Percentiles rank a stretch among this genome's conserved stretches.
These are phyloP conservation scores for Schwanniomyces occidentalis DNA, from an alignment of 805 yeast genomes.

Conservation along the genomic window DNA sequence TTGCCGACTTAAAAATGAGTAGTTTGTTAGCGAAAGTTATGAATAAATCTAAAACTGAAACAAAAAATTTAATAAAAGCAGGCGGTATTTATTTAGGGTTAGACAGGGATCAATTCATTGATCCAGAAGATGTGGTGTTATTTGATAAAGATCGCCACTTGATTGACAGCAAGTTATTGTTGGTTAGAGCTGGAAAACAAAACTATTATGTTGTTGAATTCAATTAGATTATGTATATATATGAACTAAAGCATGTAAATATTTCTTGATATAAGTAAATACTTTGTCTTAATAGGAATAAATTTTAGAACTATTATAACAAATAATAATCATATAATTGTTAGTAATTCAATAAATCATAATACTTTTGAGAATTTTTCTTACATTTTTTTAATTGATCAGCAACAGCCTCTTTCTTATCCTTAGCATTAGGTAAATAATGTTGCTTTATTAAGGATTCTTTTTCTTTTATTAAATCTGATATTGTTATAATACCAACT, in stretches of 20 bases:
- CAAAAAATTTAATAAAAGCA: constrained; percentile 57
- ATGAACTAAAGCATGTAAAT: constrained; percentile 4
- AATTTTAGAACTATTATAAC: neutral
- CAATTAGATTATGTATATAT: constrained; percentile 1
- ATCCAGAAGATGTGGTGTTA: constrained; percentile 50
- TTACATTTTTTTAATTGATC: constrained; percentile 8
- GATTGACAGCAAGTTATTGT: constrained; percentile 58
- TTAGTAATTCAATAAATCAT: constrained; percentile 11
- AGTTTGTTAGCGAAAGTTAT: constrained; percentile 50
- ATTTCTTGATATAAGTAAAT: too few relatives aligned
- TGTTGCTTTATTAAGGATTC: constrained; percentile 6
- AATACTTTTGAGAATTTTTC: constrained; percentile 8
- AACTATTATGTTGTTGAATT: constrained; percentile 59
- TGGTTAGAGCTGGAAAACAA: constrained; percentile 75
- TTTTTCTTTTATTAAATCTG: constrained; percentile 10
- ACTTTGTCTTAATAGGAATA: too few relatives aligned
- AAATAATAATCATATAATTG: neutral
- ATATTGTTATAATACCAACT: constrained; percentile 1
- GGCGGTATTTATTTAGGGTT: constrained; percentile 78
- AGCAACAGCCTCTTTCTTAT: constrained; percentile 1
- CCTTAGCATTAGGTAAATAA: constrained; percentile 9
- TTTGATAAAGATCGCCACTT: constrained; percentile 48
- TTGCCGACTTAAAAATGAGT: constrained; percentile 47
- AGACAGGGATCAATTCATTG: constrained; percentile 50
- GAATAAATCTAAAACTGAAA: constrained; percentile 55